A percentile compares a stretch with the other conserved stretches of the same genome.
phyloP scores from a whole-genome alignment of 139 green algal species.

The Klebsormidium nitens region DNA sequence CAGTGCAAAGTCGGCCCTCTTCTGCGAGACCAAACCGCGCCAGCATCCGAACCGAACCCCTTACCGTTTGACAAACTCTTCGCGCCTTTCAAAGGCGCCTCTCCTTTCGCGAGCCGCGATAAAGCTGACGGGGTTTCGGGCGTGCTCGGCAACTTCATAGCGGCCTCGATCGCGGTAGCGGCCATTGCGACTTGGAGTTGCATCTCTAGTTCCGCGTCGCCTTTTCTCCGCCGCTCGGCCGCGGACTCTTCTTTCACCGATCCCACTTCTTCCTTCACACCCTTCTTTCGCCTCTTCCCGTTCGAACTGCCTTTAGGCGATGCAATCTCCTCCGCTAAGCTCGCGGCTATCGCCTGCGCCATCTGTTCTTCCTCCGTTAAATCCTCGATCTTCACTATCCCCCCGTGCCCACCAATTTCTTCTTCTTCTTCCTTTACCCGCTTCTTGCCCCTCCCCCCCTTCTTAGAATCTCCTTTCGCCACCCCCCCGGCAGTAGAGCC shows the following conservation, averaged over 20 bases:
- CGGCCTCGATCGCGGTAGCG: constrained; percentile 49
- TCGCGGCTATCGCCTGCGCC: no score
- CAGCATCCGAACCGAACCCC: background rate
- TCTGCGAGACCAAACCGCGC: constrained; percentile 26
- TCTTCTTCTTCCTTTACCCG: background rate
- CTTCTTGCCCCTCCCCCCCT: background rate
- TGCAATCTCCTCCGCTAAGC: background rate
- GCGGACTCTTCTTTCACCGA: background rate
- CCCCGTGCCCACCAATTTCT: no score
- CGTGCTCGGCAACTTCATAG: no score
- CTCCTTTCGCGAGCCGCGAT: no score
- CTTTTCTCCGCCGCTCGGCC: constrained; percentile 26
- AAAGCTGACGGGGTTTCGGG: no score
- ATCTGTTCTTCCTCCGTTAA: no score
- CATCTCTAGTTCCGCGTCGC: constrained; percentile 79
- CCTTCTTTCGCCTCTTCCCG: background rate
- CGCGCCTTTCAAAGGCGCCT: no score
- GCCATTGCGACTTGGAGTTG: constrained; percentile 71
- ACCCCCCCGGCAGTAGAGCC: no score
- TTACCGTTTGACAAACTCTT: no score
- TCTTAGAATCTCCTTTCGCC: no score
- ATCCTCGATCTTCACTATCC: no score
- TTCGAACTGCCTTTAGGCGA: background rate
- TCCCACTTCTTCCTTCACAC: constrained; percentile 23
- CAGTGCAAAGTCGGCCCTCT: constrained; percentile 39